Conservation (phyloP, 495 filamentous ascomycete genomes). For the Lophium mytilinum region DNA sequence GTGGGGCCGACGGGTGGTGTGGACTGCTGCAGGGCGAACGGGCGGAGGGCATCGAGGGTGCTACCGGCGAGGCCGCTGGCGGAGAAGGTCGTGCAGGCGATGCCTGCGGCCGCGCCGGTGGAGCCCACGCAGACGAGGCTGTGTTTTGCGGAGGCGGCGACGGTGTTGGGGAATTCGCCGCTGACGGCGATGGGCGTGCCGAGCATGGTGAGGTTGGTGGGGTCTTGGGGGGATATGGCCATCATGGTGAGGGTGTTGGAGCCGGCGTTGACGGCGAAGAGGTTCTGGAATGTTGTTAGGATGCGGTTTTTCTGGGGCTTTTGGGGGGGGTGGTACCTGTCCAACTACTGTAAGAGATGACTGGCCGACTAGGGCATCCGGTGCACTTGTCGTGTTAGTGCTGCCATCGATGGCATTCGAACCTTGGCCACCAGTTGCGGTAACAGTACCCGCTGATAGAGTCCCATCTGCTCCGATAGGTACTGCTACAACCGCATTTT, state of each 20-base stretch:
- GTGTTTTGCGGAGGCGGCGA: constrained; percentile 43
- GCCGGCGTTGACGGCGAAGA: constrained; percentile 56
- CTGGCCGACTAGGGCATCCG: constrained; percentile 48
- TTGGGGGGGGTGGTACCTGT: constrained; percentile 32
- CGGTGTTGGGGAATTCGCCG: constrained; percentile 51
- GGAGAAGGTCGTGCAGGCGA: constrained; percentile 44
- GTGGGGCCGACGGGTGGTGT: constrained; percentile 48
- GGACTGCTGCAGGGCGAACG: constrained; percentile 41
- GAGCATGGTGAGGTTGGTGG: constrained; percentile 38
- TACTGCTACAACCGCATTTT: constrained; percentile 24
- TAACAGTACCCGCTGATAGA: constrained; percentile 17
- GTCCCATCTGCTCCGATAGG: constrained; percentile 20
- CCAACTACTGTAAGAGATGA: constrained; percentile 42
- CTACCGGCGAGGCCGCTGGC: constrained; percentile 34
- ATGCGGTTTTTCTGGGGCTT: neutral
- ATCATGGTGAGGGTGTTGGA: constrained; percentile 51
- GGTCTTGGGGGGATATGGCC: constrained; percentile 39
- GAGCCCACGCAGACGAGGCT: constrained; percentile 47
- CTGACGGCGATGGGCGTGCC: constrained; percentile 38
- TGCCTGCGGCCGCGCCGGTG: constrained; percentile 44
- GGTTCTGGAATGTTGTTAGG: constrained; percentile 18
- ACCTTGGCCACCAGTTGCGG: constrained; percentile 20
- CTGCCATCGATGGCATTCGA: constrained; percentile 22
- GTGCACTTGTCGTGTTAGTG: constrained; percentile 20
- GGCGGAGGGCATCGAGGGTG: constrained; percentile 37